Conservation (phyloP, 768 basidiomycete species). For the Ephemerocybe angulata region DNA sequence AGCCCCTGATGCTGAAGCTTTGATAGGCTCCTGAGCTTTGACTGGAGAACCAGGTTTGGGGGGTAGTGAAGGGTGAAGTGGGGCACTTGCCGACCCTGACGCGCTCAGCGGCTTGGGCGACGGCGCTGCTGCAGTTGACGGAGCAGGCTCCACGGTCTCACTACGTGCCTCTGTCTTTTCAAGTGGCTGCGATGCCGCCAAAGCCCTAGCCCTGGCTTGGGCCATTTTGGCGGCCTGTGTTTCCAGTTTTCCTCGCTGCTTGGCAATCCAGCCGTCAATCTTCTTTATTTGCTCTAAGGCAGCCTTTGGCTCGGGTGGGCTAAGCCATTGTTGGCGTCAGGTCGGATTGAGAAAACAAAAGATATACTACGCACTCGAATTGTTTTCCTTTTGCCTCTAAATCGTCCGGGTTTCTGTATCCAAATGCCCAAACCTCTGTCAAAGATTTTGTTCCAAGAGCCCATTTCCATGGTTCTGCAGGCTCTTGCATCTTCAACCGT, state of each 20-base stretch:
- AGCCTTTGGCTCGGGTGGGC: conserved; percentile 9
- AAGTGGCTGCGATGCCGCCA: not conserved
- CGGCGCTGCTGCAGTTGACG: conserved; percentile 10
- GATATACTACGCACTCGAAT: conserved; percentile 50
- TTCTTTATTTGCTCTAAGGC: conserved; percentile 14
- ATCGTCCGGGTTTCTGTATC: conserved; percentile 61
- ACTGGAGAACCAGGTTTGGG: conserved; percentile 57
- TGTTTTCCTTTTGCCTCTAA: conserved; percentile 62
- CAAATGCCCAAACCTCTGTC: conserved; percentile 83
- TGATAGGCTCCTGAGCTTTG: conserved; percentile 23
- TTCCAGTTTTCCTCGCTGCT: not conserved
- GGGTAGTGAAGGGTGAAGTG: conserved; percentile 68
- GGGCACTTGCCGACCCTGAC: conserved; percentile 34
- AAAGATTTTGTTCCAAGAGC: conserved; percentile 63
- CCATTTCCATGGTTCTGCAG: conserved; percentile 62
- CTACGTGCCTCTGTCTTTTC: not conserved
- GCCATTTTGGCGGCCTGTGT: not conserved
- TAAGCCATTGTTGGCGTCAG: no score
- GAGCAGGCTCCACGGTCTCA: not conserved
- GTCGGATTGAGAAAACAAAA: no score
- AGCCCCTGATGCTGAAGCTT: conserved; percentile 20
- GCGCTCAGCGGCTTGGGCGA: conserved; percentile 28
- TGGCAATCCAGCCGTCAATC: not conserved
- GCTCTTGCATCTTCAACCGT: conserved; percentile 53
- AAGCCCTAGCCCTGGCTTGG: not conserved